Evolutionary conservation across 2,329 filamentous ascomycete genomes (phyloP), one percentile per base, ranked within the genome.

Genomic region (Aspergillus transmontanensis): DNA sequence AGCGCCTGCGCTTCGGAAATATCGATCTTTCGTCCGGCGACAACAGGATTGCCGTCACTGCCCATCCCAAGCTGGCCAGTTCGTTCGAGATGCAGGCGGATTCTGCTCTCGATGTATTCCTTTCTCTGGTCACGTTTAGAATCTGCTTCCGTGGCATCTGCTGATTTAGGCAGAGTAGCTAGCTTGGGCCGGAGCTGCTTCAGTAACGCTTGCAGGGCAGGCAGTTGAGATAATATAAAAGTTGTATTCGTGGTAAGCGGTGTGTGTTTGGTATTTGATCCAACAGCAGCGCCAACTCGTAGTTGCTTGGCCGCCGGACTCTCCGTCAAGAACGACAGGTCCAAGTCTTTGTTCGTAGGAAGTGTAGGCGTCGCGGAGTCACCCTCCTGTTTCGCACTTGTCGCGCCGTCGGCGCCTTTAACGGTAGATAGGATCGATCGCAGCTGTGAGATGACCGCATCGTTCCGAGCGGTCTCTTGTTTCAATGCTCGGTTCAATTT

Each of bases 181-280:
- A 96, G 79, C 63, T 89, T 87, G 0, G 91, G 88, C 65, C 89
- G 82, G 41, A 97, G 81, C 14, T 86, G 84, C 11, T 87, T 83
- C 56, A 97, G 81, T 9, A 96, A 82, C 9, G 87, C 81, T 63
- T 91, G 88, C 53, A 99, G 82, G 0, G 92, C 88, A 32, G 93
- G 92, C 23, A 97, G 83, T 75, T 98, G 94, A 2, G 90, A 91
- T 23, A 96, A 84, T 0, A 92, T 89, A 76, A 97, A 97, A 32
- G 81, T 83, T 16, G 84, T 83, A 61, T 80, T 82, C 59, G 79
- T 83, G 64, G 79, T 82, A 62, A 79, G 73, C 50, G 72, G 76
- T 32, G 72, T 78, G 58, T 74, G 73, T 76, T 70, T 73, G 14
- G 68, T 70, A 62, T 69, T 78, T 50, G 71, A 61, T n/a, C 73